Conservation (phyloP, 2,329 filamentous ascomycete species). For the Curvularia eragrostidis region DNA sequence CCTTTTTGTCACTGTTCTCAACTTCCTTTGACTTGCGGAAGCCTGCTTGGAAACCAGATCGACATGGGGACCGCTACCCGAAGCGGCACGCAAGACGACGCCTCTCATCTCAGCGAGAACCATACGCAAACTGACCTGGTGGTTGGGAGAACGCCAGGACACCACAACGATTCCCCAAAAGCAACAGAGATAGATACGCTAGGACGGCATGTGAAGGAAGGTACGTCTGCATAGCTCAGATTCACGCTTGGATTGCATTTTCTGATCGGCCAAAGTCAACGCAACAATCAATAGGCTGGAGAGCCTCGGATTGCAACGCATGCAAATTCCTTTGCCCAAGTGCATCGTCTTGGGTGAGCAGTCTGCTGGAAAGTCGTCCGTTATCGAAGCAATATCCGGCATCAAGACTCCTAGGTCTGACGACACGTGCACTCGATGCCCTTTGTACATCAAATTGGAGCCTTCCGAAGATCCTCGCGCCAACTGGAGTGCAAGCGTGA, state of each 20-base stretch:
- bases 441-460: constrained; percentile 77
- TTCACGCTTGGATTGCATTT: too few species aligned
- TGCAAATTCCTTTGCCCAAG: constrained; percentile 72
- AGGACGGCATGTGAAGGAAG: constrained; percentile 68
- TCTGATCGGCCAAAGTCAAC: too few species aligned
- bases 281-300: constrained; percentile 69
- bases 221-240: too few species aligned
- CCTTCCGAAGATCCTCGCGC: constrained; percentile 54
- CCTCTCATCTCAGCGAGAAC: constrained; percentile 15
- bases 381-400: constrained; percentile 59
- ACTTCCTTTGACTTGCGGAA: background rate
- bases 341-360: constrained; percentile 87
- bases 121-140: constrained; percentile 12
- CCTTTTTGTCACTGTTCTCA: background rate
- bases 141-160: too few species aligned
- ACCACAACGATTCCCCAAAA: background rate
- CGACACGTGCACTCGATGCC: constrained; percentile 80
- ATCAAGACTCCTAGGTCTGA: constrained; percentile 74
- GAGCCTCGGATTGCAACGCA: constrained; percentile 73
- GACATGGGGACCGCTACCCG: constrained; percentile 18
- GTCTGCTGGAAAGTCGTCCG: constrained; percentile 78
- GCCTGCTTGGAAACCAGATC: background rate
- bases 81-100: constrained; percentile 5
- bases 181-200: constrained; percentile 51
- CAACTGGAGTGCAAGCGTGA: constrained; percentile 71